Percentiles rank a stretch among this genome's conserved stretches.
Conservation (phyloP, 164 flowering plant genomes). For the Protea cynaroides region DNA sequence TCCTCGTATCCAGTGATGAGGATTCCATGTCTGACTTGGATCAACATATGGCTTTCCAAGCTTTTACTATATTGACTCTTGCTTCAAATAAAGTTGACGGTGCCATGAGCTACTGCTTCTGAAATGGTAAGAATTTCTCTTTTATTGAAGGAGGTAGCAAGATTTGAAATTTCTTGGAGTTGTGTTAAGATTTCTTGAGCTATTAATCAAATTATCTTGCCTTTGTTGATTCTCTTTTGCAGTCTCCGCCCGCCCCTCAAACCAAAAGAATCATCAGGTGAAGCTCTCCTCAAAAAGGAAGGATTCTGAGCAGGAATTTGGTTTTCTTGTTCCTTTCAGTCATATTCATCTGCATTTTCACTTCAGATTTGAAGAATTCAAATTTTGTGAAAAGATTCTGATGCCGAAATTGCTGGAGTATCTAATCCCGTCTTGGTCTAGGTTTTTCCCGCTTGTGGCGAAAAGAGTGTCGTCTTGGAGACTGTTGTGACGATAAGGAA, state of each 20-base stretch:
- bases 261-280: not conserved
- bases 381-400: not conserved
- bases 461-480: too few species aligned
- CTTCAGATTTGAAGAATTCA: not conserved
- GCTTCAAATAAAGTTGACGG: not conserved
- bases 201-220: not conserved
- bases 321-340: not conserved
- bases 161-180: not conserved
- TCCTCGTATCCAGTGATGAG: not conserved
- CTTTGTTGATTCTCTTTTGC: not conserved
- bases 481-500: conserved; percentile 8
- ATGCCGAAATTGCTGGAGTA: not conserved
- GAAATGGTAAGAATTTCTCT: not conserved
- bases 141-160: not conserved
- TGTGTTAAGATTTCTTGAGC: not conserved
- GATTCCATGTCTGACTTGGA: not conserved
- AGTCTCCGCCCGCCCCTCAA: not conserved
- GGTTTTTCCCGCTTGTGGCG: not conserved
- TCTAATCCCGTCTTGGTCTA: not conserved
- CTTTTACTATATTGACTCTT: not conserved
- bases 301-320: too few species aligned
- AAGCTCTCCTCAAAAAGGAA: too few species aligned
- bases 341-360: not conserved
- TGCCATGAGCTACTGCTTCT: not conserved
- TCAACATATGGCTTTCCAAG: not conserved